phyloP scores from a whole-genome alignment of 352 stramenopile species.

The Globisporangium solare region DNA sequence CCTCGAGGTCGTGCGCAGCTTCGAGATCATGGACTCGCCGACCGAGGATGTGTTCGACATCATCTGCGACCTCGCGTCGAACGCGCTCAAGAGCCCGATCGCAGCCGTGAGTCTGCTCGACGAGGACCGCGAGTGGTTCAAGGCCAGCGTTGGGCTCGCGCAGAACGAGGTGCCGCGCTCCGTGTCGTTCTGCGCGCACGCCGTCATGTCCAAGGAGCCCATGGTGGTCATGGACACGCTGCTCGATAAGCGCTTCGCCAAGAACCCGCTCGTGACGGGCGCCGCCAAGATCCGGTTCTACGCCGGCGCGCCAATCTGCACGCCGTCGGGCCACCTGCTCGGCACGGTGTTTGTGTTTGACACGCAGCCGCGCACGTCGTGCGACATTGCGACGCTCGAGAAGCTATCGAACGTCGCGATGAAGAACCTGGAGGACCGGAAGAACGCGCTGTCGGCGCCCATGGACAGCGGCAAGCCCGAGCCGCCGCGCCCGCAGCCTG shows the following conservation, averaged over 20 bases:
- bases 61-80: slow-evolving; percentile 83
- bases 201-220: slow-evolving; percentile 86
- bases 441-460: slow-evolving; percentile 73
- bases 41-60: slow-evolving; percentile 88
- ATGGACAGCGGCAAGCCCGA: slow-evolving; percentile 46
- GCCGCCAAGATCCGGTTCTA: slow-evolving; percentile 87
- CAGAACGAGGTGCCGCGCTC: slow-evolving; percentile 86
- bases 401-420: slow-evolving; percentile 88
- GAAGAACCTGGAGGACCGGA: slow-evolving; percentile 89
- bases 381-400: slow-evolving; percentile 81
- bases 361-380: slow-evolving; percentile 79
- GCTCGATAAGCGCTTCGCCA: slow-evolving; percentile 81
- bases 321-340: slow-evolving; percentile 73
- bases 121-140: slow-evolving; percentile 87
- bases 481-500: slow-evolving; percentile 27
- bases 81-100: slow-evolving; percentile 84
- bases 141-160: slow-evolving; percentile 76
- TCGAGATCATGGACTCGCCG: slow-evolving; percentile 86
- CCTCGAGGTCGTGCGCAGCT: slow-evolving; percentile 71
- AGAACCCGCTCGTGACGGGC: slow-evolving; percentile 82
- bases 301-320: slow-evolving; percentile 76
- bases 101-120: slow-evolving; percentile 80
- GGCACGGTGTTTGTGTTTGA: slow-evolving; percentile 87
- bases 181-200: slow-evolving; percentile 82
- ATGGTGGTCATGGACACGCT: slow-evolving; percentile 88